Conservation (phyloP, 129 eudicot genomes). For the Chrysanthemum seticuspe region DNA sequence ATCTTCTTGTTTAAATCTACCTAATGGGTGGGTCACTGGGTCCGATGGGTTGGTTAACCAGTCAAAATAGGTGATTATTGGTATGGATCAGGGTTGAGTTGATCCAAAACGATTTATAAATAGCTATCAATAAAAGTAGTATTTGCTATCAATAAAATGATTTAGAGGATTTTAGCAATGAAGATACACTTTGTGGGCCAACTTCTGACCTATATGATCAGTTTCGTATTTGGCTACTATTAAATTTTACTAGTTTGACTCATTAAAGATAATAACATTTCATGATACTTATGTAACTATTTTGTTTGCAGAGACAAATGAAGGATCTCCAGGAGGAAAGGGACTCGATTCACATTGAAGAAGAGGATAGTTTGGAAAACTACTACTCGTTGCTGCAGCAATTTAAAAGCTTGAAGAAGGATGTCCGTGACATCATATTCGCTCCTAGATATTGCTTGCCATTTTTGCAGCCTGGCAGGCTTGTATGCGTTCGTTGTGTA, state of each 20-base stretch:
- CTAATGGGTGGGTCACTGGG: not conserved
- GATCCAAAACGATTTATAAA: not conserved
- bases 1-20: not conserved
- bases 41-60: not conserved
- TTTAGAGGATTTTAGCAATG: not conserved
- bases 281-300: slow-evolving; percentile 7
- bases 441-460: slow-evolving; percentile 93
- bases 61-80: not conserved
- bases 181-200: not conserved
- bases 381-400: slow-evolving; percentile 82
- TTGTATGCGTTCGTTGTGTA: slow-evolving; percentile 63
- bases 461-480: slow-evolving; percentile 97
- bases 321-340: slow-evolving; percentile 78
- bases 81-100: not conserved
- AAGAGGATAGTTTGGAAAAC: slow-evolving; percentile 85
- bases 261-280: not conserved
- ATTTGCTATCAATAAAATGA: not conserved
- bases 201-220: not conserved
- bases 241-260: not conserved
- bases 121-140: not conserved
- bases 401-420: slow-evolving; percentile 68
- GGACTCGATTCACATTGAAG: slow-evolving; percentile 78
- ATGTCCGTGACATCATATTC: slow-evolving; percentile 72
- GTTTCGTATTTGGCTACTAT: not conserved
- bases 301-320: slow-evolving; percentile 70